phyloP scores from a whole-genome alignment of 2,329 filamentous ascomycete species.

The Penicillium paneum region DNA sequence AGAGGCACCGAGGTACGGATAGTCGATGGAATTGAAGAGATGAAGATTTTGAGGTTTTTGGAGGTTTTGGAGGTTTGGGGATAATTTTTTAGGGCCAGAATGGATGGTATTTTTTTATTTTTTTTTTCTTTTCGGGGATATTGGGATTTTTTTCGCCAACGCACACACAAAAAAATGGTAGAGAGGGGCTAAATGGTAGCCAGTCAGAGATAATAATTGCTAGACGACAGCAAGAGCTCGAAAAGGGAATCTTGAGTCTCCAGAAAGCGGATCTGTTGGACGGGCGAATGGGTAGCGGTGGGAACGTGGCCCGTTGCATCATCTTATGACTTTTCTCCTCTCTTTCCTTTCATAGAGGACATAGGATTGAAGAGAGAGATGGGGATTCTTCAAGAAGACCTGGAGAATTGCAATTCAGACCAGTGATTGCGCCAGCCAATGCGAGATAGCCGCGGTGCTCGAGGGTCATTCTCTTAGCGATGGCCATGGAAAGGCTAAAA shows the following conservation, averaged over 20 bases:
- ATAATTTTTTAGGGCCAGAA: not conserved
- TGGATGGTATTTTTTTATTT: slow-evolving; percentile 1
- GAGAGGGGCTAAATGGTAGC: slow-evolving; percentile 16
- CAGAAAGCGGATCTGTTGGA: slow-evolving; percentile 13
- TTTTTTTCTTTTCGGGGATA: slow-evolving; percentile 7
- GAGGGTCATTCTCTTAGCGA: not conserved
- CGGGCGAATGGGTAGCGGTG: slow-evolving; percentile 7
- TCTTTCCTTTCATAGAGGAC: not conserved
- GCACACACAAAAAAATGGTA: slow-evolving; percentile 13
- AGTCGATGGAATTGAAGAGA: not conserved
- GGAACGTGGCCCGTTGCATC: slow-evolving; percentile 7
- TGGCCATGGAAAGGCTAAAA: not conserved
- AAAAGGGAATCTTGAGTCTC: slow-evolving; percentile 19
- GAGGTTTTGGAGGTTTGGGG: not conserved
- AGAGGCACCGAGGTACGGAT: not conserved
- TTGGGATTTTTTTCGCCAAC: slow-evolving; percentile 1
- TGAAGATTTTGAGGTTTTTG: not conserved
- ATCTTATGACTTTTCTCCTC: not conserved
- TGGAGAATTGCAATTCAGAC: not conserved
- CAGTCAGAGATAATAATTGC: slow-evolving; percentile 12
- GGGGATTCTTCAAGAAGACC: not conserved
- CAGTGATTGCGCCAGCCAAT: not conserved
- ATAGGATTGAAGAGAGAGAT: not conserved
- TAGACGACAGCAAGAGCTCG: slow-evolving; percentile 14
- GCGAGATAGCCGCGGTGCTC: not conserved